These are phyloP conservation scores for Agastache rugosa DNA, from an alignment of 257 asterid species.

Conservation along the genomic window DNA sequence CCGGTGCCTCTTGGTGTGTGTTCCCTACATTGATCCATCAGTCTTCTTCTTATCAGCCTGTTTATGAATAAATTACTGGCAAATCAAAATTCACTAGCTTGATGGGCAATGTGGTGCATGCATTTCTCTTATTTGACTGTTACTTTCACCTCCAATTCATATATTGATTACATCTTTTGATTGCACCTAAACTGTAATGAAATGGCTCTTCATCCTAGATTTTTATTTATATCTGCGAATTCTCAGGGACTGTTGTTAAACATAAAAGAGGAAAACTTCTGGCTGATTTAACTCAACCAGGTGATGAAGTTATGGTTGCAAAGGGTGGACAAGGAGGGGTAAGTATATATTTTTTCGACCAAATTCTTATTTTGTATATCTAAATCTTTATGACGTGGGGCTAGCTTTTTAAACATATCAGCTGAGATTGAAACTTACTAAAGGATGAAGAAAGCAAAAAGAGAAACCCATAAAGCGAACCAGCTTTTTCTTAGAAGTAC, in stretches of 20 bases:
- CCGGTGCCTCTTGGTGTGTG: conserved; percentile 89
- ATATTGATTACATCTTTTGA: conserved; percentile 14
- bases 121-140: not conserved
- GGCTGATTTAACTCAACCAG: conserved; percentile 89
- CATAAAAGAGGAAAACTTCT: conserved; percentile 85
- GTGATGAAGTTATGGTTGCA: conserved; percentile 88
- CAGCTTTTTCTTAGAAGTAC: conserved; percentile 4
- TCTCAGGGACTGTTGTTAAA: conserved; percentile 88
- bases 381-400: not conserved
- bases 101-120: conserved; percentile 10
- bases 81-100: conserved; percentile 14
- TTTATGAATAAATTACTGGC: not conserved
- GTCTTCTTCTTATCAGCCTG: not conserved
- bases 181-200: not conserved
- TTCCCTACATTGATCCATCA: conserved; percentile 21
- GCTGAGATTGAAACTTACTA: conserved; percentile 14
- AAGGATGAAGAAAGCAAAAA: not conserved
- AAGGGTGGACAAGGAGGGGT: conserved; percentile 99
- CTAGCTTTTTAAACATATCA: conserved; percentile 11
- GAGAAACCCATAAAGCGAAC: conserved; percentile 5
- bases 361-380: conserved; percentile 19
- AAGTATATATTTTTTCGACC: conserved; percentile 40
- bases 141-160: conserved; percentile 3
- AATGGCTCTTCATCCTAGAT: conserved; percentile 5
- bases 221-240: conserved; percentile 13